Evolutionary conservation across 2,329 filamentous ascomycete genomes (phyloP), one percentile per base, ranked within the genome.

Genomic region (Paecilomyces variotii): DNA sequence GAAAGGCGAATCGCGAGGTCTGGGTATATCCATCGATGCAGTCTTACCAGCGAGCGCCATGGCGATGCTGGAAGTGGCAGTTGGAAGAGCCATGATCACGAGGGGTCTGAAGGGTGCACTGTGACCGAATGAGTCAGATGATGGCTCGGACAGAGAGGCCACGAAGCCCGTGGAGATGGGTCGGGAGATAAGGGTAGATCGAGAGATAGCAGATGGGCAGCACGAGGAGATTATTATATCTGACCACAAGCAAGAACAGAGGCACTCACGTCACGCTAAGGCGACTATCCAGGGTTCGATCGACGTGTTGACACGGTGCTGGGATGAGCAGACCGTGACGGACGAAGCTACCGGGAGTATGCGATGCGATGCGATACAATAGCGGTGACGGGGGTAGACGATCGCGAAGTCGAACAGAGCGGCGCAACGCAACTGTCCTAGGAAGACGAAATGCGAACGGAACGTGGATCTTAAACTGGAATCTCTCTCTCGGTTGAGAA

Each of bases 1-100:
- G 62, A 72, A 65, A 61, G 66, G 66, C 54, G 66, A 66, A 59
- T 71, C 69, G 62, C 75, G 76, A 57, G 75, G 72, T 63, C 77
- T 76, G 62, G 77, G 78, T 59, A 80, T 79, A 64, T 79, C 76
- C 65, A 80, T 74, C 50, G 75, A 79, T 59, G 75, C 76, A 61
- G 77, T 79, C 72, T 78, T 79, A 70, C 75, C 75, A 72, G 78
- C 77, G 68, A 79, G 73, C 65, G 77, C 78, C 73, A 79, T 76
- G 60, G 75, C 77, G 65, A 79, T 77, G 72, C 74, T 78, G 66
- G 78, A 80, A 57, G 67, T 68, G 57, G 68, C 63, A 58, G 65
- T 72, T 59, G 72, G 70, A 64, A 72, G 66, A 74, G 76, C 75
- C 78, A 80, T 80, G 68, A 68, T 77, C 64, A 62, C 45, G 57